Evolutionary conservation across 2,329 filamentous ascomycete genomes (phyloP), one percentile per base, ranked within the genome.

Genomic region (Coniochaeta sp.): DNA sequence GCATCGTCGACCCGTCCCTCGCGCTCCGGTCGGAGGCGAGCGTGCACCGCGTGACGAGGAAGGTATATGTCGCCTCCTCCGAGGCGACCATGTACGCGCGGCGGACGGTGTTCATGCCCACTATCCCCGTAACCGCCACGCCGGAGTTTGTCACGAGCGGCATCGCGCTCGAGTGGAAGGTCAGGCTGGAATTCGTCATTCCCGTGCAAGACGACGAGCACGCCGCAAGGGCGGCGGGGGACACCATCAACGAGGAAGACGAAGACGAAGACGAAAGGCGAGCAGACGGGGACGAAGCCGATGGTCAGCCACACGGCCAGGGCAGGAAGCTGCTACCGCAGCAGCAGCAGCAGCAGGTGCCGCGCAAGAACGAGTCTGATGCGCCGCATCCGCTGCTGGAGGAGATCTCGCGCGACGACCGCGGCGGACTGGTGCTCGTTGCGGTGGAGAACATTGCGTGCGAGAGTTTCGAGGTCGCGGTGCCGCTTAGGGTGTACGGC

Each of bases 71-170:
- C 0, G 86, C 86, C 12, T 85, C 86, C 32, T 91, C 90, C 26
- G 92, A 96, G 72, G 91, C 90, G 34, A 89, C 91, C 0, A 79
- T 98, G 4, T 97, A 89, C 71, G 86, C 92, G 1, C 83, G 89
- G 8, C 83, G 91, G 57, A 81, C 93, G 24, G 85, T 90, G 7
- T 97, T 98, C 68, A 87, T 81, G 9, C 89, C 92, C 0, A 89
- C 90, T 0, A 92, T 99, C 56, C 95, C 95, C 0, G 82, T 89
- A 19, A 82, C 81, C 16, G 92, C 91, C 0, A 96, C 93, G 0
- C 95, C 95, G 0, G 92, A 95, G 64, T 96, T 99, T 66, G 83
- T 96, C 55, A 99, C 95, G 0, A 96, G 87, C 62, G 93, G 93
- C 1, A 85, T 99, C 4, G 89, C 85, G 64, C 78, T 97, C 28